Evolutionary conservation across 73 alveolate species (phyloP), one percentile per base, ranked within the genome.

Genomic region (Paramecium primaurelia): DNA sequence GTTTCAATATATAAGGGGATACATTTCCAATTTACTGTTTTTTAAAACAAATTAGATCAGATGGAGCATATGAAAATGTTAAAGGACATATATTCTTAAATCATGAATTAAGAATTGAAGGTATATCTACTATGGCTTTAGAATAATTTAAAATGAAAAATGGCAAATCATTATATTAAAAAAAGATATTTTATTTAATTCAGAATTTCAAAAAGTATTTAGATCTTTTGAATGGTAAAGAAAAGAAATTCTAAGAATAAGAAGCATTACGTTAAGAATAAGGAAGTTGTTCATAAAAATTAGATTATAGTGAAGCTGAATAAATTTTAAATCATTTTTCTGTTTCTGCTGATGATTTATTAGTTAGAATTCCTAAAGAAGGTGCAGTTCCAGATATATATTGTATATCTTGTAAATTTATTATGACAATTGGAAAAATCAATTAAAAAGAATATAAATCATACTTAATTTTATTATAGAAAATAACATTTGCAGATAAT

Each of bases 1-100:
- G 91, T 80, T 80, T 80, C 16, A 80, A 47, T 49, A 47, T 80
- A 2, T 16, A 22, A 44, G 71, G 58, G 7, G 91, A 80, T 20
- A 11, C 45, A 44, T 80, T 80, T 47, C 91, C 91, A 44, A 26
- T 80, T 22, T 80, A 80, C 16, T 40, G 91, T 80, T 80, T 80
- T n/a, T 45, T 80, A 49, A 80, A 47, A 80, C 11, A 80, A 45
- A 32, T 80, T 44, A 44, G 28, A 40, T 80, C 71, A 2, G 25
- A 34, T 45, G 71, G 77, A 45, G 75, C 26, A 2, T 25, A 80
- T 49, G 91, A 80, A 49, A 80, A 80, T 45, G 45, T 80, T 2
- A 40, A 47, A 20, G 91, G 91, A 6, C 91, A 80, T 80, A 32
- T 80, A 2, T 25, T 20, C 38, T 26, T 80, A 80, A 80, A 40